Base-by-base conservation (phyloP, 202 grass and related monocot genomes). In the Hordeum pubiflorum region DNA sequence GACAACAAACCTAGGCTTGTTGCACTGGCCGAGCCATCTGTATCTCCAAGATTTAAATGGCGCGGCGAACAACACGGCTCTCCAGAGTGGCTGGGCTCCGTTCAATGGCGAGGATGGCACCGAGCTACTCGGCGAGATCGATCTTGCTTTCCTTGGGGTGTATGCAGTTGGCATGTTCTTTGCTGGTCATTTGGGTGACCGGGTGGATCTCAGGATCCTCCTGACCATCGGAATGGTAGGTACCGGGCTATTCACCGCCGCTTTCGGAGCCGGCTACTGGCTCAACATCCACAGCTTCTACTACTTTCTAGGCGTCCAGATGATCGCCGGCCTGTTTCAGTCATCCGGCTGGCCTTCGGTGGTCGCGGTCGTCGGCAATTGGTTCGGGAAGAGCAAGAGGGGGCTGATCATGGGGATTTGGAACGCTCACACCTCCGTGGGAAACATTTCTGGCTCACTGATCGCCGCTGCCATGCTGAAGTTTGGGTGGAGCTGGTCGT, bases 381-480 rank as follows among this genome's bases (percentile, higher is more conserved):
- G 94, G 94, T 94, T 92, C 22, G 94, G 94, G 5, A 97, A 97
- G 89, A 93, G 90, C 82, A 97, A 92, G 81, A 94, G 94, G 72
- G 94, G 92, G 2, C 79, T 97, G 20, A 97, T 97, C 57, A 91
- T 97, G 94, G 94, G 94, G 15, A 89, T 97, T 48, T 97, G 94
- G 94, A 97, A 97, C 52, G 88, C 92, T 10, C 92, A 97, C 60
- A 97, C 94, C 10, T 97, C 94, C 0, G 72, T 97, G 2, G 94
- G 94, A 6, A 97, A 94, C 83, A 94, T 97, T 56, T 83, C 81
- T 7, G 96, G 96, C 6, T 99, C 96, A 2, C 67, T 99, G 24
- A 83, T 95, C 73, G 92, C 96, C 7, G 86, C 92, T 36, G 88
- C 77, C 14, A 76, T 99, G 85, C 38, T 99, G 34, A 88, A 86